Evolutionary conservation across 2,329 filamentous ascomycete species (phyloP), one percentile per base, ranked within the genome.

Genomic region (Cordyceps cateniannulata): DNA sequence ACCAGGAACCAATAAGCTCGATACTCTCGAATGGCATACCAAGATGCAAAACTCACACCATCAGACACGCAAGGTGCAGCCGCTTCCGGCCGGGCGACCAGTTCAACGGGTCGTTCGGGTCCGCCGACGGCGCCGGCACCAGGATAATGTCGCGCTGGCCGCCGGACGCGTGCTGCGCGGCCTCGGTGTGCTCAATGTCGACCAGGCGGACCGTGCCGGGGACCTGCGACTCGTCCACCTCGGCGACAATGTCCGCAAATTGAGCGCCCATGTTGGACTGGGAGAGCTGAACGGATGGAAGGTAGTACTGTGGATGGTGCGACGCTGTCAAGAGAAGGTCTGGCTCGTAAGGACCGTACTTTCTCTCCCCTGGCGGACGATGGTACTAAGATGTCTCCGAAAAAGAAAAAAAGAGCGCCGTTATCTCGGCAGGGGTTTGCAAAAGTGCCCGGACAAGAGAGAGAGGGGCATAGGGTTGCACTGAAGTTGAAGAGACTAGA

Each of bases 41-140:
- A n/a, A n/a, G 5, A 10, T 16, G 12, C 12, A 45, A n/a, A 20
- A 63, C 70, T 64, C 57, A 72, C 72, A 72, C 47, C 38, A 69
- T 68, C 7, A 69, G 65, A 24, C 70, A 73, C n/a, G 68, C 49
- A 20, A 72, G 50, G 5, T 68, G 65, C 14, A 67, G 63, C 0
- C 66, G 25, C 56, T 72, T 72, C 2, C 69, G 66, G 1, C 66
- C 63, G 48, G 63, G 65, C 2, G 64, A 73, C 80, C 80, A 81
- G 62, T 80, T 83, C 38, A 84, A 70, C 3, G 81, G 81, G 62
- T 84, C 81, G 47, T 81, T 78, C 4, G 79, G 77, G 62, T 83
- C 78, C 12, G 70, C 68, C 0, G 77, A 79, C 1, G 81, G 81
- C 0, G 74, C 73, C 1, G 81, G 81, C 9, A 82, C 74, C 12